These are phyloP conservation scores for Aspergillus sp. DNA, from an alignment of 2,329 filamentous ascomycete species.

Conservation along the genomic window DNA sequence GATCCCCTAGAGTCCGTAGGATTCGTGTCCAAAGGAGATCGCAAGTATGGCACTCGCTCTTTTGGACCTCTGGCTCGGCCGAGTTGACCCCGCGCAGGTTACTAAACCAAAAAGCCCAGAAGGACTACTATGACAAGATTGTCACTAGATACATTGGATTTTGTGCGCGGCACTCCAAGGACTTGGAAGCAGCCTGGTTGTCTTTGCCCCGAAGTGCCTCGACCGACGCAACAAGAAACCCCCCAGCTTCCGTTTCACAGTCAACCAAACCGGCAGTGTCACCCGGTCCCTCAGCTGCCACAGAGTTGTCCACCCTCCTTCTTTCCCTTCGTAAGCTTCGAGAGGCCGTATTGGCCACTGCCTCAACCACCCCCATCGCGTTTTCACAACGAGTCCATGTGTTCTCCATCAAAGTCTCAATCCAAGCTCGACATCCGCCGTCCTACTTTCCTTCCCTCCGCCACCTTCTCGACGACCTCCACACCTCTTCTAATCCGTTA, in stretches of 20 bases:
- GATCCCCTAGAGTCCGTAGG: slow-evolving; percentile 81
- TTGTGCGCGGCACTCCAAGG: slow-evolving; percentile 72
- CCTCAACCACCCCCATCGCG: slow-evolving; percentile 69
- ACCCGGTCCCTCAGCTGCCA: slow-evolving; percentile 47
- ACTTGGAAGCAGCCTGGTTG: slow-evolving; percentile 73
- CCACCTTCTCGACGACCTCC: slow-evolving; percentile 72
- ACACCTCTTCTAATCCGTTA: slow-evolving; percentile 63
- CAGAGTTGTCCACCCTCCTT: slow-evolving; percentile 72
- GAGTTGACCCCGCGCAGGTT: slow-evolving; percentile 51
- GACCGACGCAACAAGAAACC: slow-evolving; percentile 40
- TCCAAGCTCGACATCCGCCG: slow-evolving; percentile 78
- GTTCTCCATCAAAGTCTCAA: slow-evolving; percentile 82
- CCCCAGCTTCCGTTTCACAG: slow-evolving; percentile 31
- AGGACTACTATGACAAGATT: slow-evolving; percentile 83
- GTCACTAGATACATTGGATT: slow-evolving; percentile 87
- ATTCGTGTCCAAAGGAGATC: slow-evolving; percentile 87
- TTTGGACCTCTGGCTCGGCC: slow-evolving; percentile 7
- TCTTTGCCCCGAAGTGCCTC: slow-evolving; percentile 52
- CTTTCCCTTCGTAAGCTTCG: slow-evolving; percentile 87
- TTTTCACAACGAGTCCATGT: slow-evolving; percentile 90
- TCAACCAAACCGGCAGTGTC: slow-evolving; percentile 22
- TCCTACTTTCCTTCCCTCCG: slow-evolving; percentile 87
- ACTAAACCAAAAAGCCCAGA: slow-evolving; percentile 74
- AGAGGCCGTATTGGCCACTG: slow-evolving; percentile 75
- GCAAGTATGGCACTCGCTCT: slow-evolving; percentile 55